Evolutionary conservation across 768 basidiomycete genomes (phyloP), one percentile per base, ranked within the genome.

Genomic region (Auriculariales sp.): DNA sequence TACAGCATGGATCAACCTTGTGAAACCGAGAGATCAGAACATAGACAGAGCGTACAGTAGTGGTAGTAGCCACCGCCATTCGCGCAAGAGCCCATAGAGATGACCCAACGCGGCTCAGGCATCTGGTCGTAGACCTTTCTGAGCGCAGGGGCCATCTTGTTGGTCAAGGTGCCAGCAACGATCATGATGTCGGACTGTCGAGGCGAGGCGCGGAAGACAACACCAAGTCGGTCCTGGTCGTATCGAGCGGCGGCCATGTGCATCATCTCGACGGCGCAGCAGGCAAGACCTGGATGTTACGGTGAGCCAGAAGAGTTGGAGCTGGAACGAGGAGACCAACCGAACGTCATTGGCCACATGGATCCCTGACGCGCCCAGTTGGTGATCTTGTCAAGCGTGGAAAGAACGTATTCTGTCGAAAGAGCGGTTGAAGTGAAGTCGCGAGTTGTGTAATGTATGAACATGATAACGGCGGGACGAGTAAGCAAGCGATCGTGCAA

Each of bases 321-420:
- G 22, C 15, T 35, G 29, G 25, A 14, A 10, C 17, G 19, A 3
- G 19, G n/a, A 35, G n/a, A 36, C 19, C 33, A 1, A 71, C 84
- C 90, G 64, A 87, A 93, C 46, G 93, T 97, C 93, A 98, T 97
- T 9, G 95, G 95, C 95, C 95, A 98, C 81, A 97, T 94, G 33
- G 91, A 94, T 52, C 94, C 83, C 68, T 98, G 94, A 49, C 93
- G 72, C 7, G 84, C 94, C 95, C 95, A 98, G 65, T 97, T 98
- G 58, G 83, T 83, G 15, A 98, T 74, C 68, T 98, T 98, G 71
- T 99, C 95, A 49, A 95, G 68, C 0, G 92, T 94, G 1, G 93
- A 90, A 46, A 98, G 71, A 1, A 97, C 93, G 73, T 97, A 98
- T 68, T 99, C 95, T 91, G 58, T 17, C 34, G 32, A 19, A 17